Base-by-base conservation (phyloP, 176 grass and related monocot species). In the Rhynchospora breviuscula region DNA sequence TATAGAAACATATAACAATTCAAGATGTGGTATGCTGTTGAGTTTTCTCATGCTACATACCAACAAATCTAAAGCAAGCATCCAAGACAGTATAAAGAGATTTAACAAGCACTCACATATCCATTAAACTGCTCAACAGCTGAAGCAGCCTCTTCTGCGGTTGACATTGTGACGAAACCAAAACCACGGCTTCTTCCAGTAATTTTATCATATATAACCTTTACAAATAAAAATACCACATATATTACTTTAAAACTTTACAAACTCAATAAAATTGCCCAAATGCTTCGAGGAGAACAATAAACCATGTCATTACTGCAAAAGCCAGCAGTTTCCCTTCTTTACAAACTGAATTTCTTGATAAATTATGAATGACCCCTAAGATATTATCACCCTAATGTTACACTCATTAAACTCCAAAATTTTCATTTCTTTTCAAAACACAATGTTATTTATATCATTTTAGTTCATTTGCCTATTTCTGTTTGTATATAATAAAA, bases 151-250 rank as follows among this genome's bases (percentile, higher is more conserved):
- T 90, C 96, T 87, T 92, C 79, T 51, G 84, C 56, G 26, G 89
- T 86, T 79, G 89, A 90, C 97, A 99, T 99, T 31, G 93, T 96
- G 21, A 96, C 97, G 47, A 99, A 99, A 49, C 88, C 96, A 86
- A 96, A 99, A 47, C 97, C 96, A 84, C 97, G 93, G 87, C 97
- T 99, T 64, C 85, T 89, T 89, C 93, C 97, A 9, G 91, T 92
- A 84, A 90, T 19, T 87, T 92, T 95, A 70, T 99, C 97, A 81
- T 99, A 99, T 26, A 99, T 89, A 60, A 99, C 97, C 97, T 95
- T 66, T 63, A 88, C 68, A 15, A 67, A 62, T 15, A 52, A 81
- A 58, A 82, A 23, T 73, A 7, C 1, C 45, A 73, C 23, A 56
- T 18, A 18, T 13, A 54, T 78, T 68, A 9, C 13, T 17, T 78